Evolutionary conservation across 495 filamentous ascomycete species (phyloP).

Genomic region (Daldinia childiae): DNA sequence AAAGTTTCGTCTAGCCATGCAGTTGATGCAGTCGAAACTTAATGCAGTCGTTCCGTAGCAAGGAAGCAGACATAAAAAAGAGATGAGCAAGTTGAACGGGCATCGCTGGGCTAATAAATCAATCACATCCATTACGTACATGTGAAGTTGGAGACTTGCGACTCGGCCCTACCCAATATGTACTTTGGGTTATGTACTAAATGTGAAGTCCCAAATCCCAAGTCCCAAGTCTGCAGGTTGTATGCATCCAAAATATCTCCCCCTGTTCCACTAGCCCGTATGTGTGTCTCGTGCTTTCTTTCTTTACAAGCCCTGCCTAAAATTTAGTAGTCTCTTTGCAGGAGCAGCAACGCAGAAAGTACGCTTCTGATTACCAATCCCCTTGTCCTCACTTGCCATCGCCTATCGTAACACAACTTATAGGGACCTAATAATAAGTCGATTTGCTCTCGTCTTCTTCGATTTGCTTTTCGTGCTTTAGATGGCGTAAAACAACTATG

Average conservation of each 20-base stretch:
- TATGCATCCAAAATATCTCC: neutral
- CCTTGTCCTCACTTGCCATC: neutral
- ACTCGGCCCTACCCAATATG: neutral
- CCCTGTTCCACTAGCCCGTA: neutral
- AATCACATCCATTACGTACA: slow-evolving; percentile 17
- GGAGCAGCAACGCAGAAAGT: slow-evolving; percentile 3
- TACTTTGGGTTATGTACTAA: slow-evolving; percentile 3
- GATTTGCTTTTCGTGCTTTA: slow-evolving; percentile 14
- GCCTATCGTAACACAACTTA: slow-evolving; percentile 1
- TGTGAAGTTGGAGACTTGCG: slow-evolving; percentile 7
- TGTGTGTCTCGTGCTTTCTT: neutral
- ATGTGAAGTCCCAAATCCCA: neutral
- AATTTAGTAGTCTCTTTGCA: slow-evolving; percentile 15
- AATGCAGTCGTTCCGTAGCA: slow-evolving; percentile 13
- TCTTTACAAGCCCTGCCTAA: slow-evolving; percentile 11
- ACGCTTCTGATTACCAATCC: slow-evolving; percentile 16
- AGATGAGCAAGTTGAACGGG: neutral
- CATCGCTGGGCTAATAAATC: slow-evolving; percentile 10
- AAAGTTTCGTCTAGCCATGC: slow-evolving; percentile 36
- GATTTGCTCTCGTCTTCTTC: neutral
- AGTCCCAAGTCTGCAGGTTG: neutral
- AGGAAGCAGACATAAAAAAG: neutral
- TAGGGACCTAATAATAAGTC: slow-evolving; percentile 8
- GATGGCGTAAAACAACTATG: slow-evolving; percentile 7
- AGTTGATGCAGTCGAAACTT: slow-evolving; percentile 7